Base-by-base conservation (phyloP, 108 stramenopile species). In the Seminavis robusta region DNA sequence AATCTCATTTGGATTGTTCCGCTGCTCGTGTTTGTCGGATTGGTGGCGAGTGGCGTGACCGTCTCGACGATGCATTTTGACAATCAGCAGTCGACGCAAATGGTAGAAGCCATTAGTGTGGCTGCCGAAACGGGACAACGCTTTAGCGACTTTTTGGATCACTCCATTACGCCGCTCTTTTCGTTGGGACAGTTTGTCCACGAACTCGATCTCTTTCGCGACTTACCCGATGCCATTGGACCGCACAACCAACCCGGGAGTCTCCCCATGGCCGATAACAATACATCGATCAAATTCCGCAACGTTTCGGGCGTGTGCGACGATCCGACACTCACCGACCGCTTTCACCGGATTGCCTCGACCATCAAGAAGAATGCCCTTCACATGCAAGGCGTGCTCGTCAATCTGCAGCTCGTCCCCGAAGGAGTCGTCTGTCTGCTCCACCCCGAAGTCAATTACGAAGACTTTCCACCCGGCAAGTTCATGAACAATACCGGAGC, bases 401-500 rank as follows among this genome's bases (percentile, higher is more conserved):
- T 76, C 43, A 65, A 50, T 37, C 11, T 76, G 5, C 68, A 76
- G 44, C 32, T 76, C 10, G 74, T 69, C n/a, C 74, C 74, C 7
- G 26, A 41, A 8, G 54, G 19, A 20, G 68, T 69, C 13, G 57
- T 76, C 26, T 76, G 68, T 25, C 3, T 60, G 19, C 1, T 65
- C 20, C 31, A 76, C 38, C 74, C 74, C 10, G 15, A 70, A 20
- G 53, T 32, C 59, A 76, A 76, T 40, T 65, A 63, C 13, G 74
- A 76, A 40, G 74, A 76, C 43, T 76, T 76, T 47, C 29, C 23
- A 30, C 11, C 16, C 2, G 58, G 58, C 11, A 46, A 50, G 1
- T 52, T 43, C 19, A 11, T 64, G 39, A 51, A 74, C 49, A 74
- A 45, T 32, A 59, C 39, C 9, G 55, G 19, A 16, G 61, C 56